These are phyloP conservation scores for Candida quercuum DNA, from an alignment of 805 yeast species.

Conservation along the genomic window DNA sequence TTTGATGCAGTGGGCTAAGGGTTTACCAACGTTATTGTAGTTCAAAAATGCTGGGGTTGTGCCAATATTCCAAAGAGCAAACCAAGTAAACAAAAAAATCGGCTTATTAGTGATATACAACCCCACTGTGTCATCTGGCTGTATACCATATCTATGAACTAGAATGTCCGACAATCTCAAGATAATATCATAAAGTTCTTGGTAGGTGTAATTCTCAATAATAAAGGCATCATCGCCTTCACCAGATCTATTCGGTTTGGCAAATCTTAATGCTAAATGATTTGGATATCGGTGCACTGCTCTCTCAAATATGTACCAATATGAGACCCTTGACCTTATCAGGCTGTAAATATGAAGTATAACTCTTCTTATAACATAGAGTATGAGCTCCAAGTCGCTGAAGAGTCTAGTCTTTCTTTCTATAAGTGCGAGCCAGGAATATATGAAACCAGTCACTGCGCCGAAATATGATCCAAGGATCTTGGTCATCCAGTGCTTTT, in stretches of 20 bases:
- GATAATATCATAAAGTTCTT: conserved; percentile 60
- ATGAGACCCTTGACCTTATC: conserved; percentile 28
- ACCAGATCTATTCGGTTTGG: conserved; percentile 26
- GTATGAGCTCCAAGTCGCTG: conserved; percentile 8
- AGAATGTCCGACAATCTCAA: conserved; percentile 63
- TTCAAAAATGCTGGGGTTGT: conserved; percentile 85
- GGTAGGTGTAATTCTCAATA: conserved; percentile 62
- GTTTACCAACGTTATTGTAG: conserved; percentile 67
- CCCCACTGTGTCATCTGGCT: conserved; percentile 64
- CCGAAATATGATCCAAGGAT: no score
- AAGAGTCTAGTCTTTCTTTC: background rate
- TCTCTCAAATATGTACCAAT: conserved; percentile 66
- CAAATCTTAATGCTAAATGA: conserved; percentile 57
- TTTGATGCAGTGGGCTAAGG: conserved; percentile 75
- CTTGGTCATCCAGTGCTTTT: no score
- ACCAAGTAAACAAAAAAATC: conserved; percentile 71
- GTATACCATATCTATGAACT: conserved; percentile 55
- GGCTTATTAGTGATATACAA: conserved; percentile 81
- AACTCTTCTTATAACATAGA: conserved; percentile 17
- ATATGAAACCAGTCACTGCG: background rate
- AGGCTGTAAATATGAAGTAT: conserved; percentile 9
- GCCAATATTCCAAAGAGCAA: conserved; percentile 87
- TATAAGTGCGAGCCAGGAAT: background rate
- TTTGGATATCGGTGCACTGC: conserved; percentile 45
- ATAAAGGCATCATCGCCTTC: conserved; percentile 50